Percentiles rank a stretch among this genome's conserved stretches.
Evolutionary conservation across 192 early-diverging fungal species (phyloP).

Genomic region (Mortierella antarctica): DNA sequence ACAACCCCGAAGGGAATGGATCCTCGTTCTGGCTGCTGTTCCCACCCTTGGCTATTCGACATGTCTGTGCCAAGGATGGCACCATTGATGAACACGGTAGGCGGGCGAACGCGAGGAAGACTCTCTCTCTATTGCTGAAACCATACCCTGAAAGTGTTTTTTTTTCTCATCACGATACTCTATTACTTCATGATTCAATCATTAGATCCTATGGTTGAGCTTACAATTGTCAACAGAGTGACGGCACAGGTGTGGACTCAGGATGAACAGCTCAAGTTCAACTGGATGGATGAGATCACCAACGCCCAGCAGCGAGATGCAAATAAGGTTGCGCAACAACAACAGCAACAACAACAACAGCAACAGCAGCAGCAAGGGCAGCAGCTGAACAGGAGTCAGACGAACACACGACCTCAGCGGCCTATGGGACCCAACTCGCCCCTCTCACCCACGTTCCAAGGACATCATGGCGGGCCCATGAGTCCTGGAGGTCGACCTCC

Average conservation of each 20-base stretch:
- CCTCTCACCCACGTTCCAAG: constrained; percentile 28
- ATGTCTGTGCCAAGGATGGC: constrained; percentile 54
- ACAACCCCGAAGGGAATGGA: constrained; percentile 36
- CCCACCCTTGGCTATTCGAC: constrained; percentile 58
- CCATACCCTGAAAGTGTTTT: neutral
- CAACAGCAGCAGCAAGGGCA: constrained; percentile 17
- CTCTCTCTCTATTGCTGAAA: too few species aligned
- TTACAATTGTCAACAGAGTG: constrained; percentile 47
- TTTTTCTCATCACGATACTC: neutral
- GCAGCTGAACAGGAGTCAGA: constrained; percentile 17
- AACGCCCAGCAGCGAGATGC: constrained; percentile 31
- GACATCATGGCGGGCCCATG: constrained; percentile 42
- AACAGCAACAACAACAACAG: constrained; percentile 37
- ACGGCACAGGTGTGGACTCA: constrained; percentile 32
- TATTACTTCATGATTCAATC: neutral
- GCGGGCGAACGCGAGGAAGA: neutral
- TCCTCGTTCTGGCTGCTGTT: constrained; percentile 55
- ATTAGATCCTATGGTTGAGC: constrained; percentile 39
- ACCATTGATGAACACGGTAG: constrained; percentile 43
- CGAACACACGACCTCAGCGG: neutral
- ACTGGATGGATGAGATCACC: constrained; percentile 41
- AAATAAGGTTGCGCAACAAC: constrained; percentile 20
- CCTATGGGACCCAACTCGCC: constrained; percentile 38
- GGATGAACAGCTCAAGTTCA: constrained; percentile 33
- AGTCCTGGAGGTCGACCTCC: constrained; percentile 37